Conservation (phyloP, 1,284 basidiomycete species). For the Irpex sp. region DNA sequence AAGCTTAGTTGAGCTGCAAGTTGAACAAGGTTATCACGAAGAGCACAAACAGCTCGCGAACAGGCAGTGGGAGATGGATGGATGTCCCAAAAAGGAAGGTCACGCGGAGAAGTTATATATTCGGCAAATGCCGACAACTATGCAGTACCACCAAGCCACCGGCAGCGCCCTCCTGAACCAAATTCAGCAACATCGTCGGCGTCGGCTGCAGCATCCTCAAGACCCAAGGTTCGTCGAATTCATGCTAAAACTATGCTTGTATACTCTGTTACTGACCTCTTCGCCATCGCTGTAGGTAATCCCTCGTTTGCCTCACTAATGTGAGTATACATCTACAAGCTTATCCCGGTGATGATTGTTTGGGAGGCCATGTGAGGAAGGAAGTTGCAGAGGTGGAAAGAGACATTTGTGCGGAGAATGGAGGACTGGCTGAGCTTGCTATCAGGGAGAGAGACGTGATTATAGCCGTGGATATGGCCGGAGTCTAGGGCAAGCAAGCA, state of each 20-base stretch:
- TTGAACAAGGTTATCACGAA: too few relatives aligned
- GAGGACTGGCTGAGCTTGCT: background rate
- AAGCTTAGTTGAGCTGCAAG: too few relatives aligned
- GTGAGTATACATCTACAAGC: conserved; percentile 16
- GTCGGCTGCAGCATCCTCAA: conserved; percentile 33
- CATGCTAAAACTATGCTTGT: conserved; percentile 16
- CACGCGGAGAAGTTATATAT: background rate
- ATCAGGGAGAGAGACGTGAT: background rate
- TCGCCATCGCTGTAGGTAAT: conserved; percentile 11
- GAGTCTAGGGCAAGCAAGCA: background rate
- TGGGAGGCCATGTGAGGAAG: background rate
- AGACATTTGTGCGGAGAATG: background rate
- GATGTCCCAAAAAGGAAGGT: conserved; percentile 1
- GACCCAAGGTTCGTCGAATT: conserved; percentile 27
- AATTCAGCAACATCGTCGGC: conserved; percentile 24
- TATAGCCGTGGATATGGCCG: background rate
- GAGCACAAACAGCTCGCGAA: too few relatives aligned
- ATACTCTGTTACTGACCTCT: conserved; percentile 9
- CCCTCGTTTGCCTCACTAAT: conserved; percentile 17
- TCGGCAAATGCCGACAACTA: conserved; percentile 26
- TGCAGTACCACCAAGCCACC: conserved; percentile 28
- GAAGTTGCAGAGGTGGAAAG: background rate
- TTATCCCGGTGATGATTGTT: background rate
- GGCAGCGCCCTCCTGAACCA: conserved; percentile 13
- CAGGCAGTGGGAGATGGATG: background rate